Evolutionary conservation across 371 early-diverging fungal genomes (phyloP).

Genomic region (Mortierella polycephala): DNA sequence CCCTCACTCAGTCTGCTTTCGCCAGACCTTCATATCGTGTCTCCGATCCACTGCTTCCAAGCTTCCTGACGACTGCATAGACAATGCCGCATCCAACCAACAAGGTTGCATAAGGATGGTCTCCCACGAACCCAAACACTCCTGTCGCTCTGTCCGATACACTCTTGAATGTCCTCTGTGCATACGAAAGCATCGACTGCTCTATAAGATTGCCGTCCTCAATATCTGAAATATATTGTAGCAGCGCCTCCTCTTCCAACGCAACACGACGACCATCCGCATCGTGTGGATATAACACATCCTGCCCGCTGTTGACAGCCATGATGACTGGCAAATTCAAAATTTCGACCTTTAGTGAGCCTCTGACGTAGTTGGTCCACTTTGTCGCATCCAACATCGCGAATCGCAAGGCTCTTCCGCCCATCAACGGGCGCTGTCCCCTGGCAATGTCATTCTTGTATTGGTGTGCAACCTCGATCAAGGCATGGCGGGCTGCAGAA

Average conservation of each 20-base stretch:
- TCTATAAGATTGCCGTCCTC: constrained; percentile 22
- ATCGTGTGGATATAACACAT: constrained; percentile 24
- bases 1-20: constrained; percentile 30
- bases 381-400: constrained; percentile 44
- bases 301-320: constrained; percentile 33
- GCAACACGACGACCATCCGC: constrained; percentile 39
- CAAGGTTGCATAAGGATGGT: constrained; percentile 32
- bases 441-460: constrained; percentile 14
- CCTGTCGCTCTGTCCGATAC: constrained; percentile 12
- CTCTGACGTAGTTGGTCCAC: constrained; percentile 44
- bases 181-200: constrained; percentile 33
- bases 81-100: background rate
- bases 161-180: constrained; percentile 19
- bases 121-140: constrained; percentile 13
- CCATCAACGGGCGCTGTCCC: constrained; percentile 8
- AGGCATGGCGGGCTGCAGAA: constrained; percentile 9
- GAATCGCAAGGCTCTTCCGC: constrained; percentile 22
- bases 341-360: constrained; percentile 19
- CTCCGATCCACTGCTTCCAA: constrained; percentile 15
- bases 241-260: constrained; percentile 24
- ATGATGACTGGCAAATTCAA: constrained; percentile 36
- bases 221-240: constrained; percentile 31
- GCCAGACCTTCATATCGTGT: constrained; percentile 21
- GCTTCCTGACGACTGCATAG: constrained; percentile 23
- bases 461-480: constrained; percentile 39